Conservation (phyloP, 2,329 filamentous ascomycete species). For the Daldinia sp. region DNA sequence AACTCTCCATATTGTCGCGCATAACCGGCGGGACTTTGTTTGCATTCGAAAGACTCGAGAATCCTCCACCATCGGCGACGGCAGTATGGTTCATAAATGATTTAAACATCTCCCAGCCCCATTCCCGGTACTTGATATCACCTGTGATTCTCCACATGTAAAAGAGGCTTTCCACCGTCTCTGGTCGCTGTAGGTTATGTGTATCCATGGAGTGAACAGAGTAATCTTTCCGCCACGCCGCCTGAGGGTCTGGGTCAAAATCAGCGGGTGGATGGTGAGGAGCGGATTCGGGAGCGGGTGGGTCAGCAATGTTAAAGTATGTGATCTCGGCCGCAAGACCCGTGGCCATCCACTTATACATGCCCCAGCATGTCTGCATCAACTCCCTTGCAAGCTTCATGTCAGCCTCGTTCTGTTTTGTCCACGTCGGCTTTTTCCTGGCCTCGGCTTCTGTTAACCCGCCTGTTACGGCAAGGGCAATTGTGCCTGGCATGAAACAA, state of each 20-base stretch:
- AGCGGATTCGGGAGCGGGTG: slow-evolving; percentile 69
- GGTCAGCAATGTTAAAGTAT: slow-evolving; percentile 80
- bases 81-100: slow-evolving; percentile 87
- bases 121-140: slow-evolving; percentile 86
- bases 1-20: slow-evolving; percentile 97
- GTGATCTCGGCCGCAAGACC: slow-evolving; percentile 95
- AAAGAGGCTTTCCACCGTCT: slow-evolving; percentile 95
- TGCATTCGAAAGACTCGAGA: slow-evolving; percentile 82
- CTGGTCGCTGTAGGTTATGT: slow-evolving; percentile 93
- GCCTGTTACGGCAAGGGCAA: slow-evolving; percentile 85
- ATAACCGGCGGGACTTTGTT: slow-evolving; percentile 72
- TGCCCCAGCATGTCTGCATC: slow-evolving; percentile 97
- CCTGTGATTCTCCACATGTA: slow-evolving; percentile 99
- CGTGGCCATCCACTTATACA: slow-evolving; percentile 90
- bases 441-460: slow-evolving; percentile 80
- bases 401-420: slow-evolving; percentile 80
- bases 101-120: slow-evolving; percentile 99
- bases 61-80: slow-evolving; percentile 79
- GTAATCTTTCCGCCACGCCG: slow-evolving; percentile 79
- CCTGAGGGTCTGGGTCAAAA: slow-evolving; percentile 61
- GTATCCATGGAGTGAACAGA: slow-evolving; percentile 80
- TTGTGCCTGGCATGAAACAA: slow-evolving; percentile 96
- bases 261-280: slow-evolving; percentile 58
- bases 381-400: slow-evolving; percentile 88
- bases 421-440: slow-evolving; percentile 76